Evolutionary conservation across 805 yeast genomes (phyloP).

Genomic region (Saccharomyces eubayanus): DNA sequence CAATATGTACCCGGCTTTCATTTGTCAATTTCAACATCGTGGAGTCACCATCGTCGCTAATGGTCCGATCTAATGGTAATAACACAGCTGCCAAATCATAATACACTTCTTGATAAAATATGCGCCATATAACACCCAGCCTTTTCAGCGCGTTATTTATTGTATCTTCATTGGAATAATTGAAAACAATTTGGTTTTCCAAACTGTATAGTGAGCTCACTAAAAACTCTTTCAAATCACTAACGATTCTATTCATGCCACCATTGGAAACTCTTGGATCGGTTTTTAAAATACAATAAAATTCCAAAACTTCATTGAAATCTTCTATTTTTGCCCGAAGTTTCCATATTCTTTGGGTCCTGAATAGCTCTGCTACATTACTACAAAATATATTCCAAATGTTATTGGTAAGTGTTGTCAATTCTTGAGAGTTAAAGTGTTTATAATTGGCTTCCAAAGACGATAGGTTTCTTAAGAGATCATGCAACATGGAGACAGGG

Average conservation of each 20-base stretch:
- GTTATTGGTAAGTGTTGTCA: conserved; percentile 24
- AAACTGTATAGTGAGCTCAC: conserved; percentile 23
- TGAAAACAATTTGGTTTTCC: conserved; percentile 23
- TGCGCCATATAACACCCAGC: conserved; percentile 40
- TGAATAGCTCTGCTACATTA: conserved; percentile 23
- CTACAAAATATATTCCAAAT: conserved; percentile 29
- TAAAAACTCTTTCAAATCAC: background rate
- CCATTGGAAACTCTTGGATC: conserved; percentile 11
- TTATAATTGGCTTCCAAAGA: conserved; percentile 28
- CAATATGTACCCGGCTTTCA: conserved; percentile 3
- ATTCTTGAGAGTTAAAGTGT: conserved; percentile 23
- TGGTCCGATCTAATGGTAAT: conserved; percentile 36
- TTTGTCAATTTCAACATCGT: conserved; percentile 6
- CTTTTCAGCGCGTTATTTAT: conserved; percentile 22
- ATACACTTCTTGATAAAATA: conserved; percentile 39
- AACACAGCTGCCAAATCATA: conserved; percentile 50
- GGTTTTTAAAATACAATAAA: conserved; percentile 14
- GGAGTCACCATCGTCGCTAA: background rate
- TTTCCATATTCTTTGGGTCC: conserved; percentile 26
- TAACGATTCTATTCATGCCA: conserved; percentile 2
- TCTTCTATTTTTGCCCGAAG: conserved; percentile 28
- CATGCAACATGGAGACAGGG: conserved; percentile 22
- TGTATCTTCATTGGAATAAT: conserved; percentile 13
- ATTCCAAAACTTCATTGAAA: conserved; percentile 10
- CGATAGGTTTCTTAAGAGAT: conserved; percentile 25